phyloP scores from a whole-genome alignment of 768 basidiomycete genomes.

The Xerocomellus intermedius region DNA sequence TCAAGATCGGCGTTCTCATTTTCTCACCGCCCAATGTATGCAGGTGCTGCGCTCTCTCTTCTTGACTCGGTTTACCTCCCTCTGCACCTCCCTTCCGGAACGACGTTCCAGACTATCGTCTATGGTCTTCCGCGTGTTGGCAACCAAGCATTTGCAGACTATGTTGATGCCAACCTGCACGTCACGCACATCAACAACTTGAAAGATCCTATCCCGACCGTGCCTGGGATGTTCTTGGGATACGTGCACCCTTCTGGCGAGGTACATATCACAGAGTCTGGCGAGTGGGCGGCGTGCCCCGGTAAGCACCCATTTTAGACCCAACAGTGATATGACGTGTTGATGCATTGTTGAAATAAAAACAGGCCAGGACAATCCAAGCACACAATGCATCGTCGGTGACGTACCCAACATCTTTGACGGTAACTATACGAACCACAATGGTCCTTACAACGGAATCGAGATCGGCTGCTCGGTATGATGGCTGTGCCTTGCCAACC shows the following conservation, averaged over 20 bases:
- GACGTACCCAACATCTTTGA: conserved; percentile 41
- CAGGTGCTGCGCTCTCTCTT: conserved; percentile 35
- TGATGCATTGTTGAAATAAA: neutral
- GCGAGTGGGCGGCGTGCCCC: conserved; percentile 54
- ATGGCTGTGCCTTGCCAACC: neutral
- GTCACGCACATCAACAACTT: conserved; percentile 55
- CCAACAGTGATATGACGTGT: neutral
- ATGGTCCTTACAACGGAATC: conserved; percentile 35
- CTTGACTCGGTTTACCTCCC: conserved; percentile 39
- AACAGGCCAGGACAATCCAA: conserved; percentile 59
- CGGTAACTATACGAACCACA: conserved; percentile 42
- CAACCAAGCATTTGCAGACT: conserved; percentile 57
- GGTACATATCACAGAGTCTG: conserved; percentile 41
- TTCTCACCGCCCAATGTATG: neutral
- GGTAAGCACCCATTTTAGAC: conserved; percentile 25
- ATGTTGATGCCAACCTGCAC: conserved; percentile 43
- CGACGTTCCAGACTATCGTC: conserved; percentile 25
- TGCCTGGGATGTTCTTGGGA: conserved; percentile 33
- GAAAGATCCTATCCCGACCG: conserved; percentile 39
- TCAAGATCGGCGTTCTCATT: neutral
- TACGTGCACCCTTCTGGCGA: conserved; percentile 42
- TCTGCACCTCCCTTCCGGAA: conserved; percentile 30
- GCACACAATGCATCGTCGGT: conserved; percentile 26
- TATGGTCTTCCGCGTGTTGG: conserved; percentile 45
- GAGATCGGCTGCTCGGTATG: conserved; percentile 11